phyloP scores from a whole-genome alignment of 2,329 filamentous ascomycete genomes.

The Dactylonectria estremocensis region DNA sequence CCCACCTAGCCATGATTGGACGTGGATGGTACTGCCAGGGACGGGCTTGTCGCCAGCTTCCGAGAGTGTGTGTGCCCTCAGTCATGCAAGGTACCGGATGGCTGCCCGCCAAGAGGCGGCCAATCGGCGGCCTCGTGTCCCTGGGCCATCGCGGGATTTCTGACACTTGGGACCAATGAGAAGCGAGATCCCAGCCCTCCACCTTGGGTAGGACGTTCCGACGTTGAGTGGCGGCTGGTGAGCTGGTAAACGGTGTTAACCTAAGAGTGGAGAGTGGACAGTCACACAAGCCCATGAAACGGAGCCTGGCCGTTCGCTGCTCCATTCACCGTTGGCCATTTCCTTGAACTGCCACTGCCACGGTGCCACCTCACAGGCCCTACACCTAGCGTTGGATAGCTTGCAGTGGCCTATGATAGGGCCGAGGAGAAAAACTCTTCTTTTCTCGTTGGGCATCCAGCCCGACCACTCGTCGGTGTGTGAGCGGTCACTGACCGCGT shows the following conservation, averaged over 20 bases:
- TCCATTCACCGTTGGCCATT: constrained; percentile 21
- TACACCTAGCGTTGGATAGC: constrained; percentile 7
- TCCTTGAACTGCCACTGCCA: constrained; percentile 8
- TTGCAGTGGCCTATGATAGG: constrained; percentile 19
- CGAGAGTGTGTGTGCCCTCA: constrained; percentile 29
- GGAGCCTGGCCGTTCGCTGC: constrained; percentile 14
- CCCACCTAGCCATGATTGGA: constrained; percentile 39
- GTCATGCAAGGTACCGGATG: constrained; percentile 47
- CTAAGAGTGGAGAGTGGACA: constrained; percentile 16
- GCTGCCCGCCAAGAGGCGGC: constrained; percentile 36
- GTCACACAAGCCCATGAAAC: constrained; percentile 20
- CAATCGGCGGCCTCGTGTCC: constrained; percentile 48
- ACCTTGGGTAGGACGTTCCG: neutral
- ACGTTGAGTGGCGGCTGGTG: constrained; percentile 10
- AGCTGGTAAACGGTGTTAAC: constrained; percentile 18
- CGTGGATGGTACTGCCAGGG: constrained; percentile 39
- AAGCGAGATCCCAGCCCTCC: constrained; percentile 4
- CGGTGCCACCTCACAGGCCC: constrained; percentile 28
- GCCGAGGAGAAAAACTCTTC: constrained; percentile 10
- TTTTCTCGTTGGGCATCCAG: constrained; percentile 11
- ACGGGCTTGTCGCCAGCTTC: constrained; percentile 43
- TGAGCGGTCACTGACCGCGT: constrained; percentile 10
- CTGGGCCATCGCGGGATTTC: constrained; percentile 39
- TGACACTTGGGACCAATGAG: neutral
- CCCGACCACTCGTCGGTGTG: constrained; percentile 15